A percentile compares a stretch with the other conserved stretches of the same genome.
phyloP scores from a whole-genome alignment of 2,329 filamentous ascomycete species.

The Elsinoe necatrix region DNA sequence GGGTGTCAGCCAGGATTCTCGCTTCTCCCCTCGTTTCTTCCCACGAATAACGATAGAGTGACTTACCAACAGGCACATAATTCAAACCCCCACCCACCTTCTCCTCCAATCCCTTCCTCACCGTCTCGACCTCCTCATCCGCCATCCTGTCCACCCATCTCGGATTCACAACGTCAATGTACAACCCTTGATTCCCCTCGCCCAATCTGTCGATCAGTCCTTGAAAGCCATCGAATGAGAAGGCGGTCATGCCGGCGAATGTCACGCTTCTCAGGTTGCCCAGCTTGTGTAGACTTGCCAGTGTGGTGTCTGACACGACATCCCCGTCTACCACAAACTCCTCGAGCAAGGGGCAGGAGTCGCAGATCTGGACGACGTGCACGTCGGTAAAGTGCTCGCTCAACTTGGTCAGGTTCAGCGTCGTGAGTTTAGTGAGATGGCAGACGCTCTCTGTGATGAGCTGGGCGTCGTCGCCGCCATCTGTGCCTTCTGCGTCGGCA shows the following conservation, averaged over 20 bases:
- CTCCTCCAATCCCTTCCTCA: constrained; percentile 32
- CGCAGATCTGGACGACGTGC: constrained; percentile 43
- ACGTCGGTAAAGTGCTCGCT: constrained; percentile 43
- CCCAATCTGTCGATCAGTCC: constrained; percentile 36
- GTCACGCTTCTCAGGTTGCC: constrained; percentile 44
- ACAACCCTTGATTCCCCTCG: constrained; percentile 33
- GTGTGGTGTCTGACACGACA: constrained; percentile 44
- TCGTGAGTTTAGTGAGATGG: constrained; percentile 43
- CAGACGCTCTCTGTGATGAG: constrained; percentile 45
- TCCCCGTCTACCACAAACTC: constrained; percentile 50
- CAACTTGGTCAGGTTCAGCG: constrained; percentile 46
- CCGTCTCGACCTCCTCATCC: constrained; percentile 28
- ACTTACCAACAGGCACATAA: constrained; percentile 30
- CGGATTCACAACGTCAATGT: constrained; percentile 8
- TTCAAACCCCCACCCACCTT: constrained; percentile 38
- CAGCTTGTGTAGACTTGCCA: constrained; percentile 39
- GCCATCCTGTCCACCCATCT: not conserved
- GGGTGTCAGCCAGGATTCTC: not conserved
- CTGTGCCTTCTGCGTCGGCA: constrained; percentile 40
- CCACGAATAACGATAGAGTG: not conserved
- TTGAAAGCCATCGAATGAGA: constrained; percentile 45
- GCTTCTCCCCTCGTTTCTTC: no score
- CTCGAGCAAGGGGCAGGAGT: constrained; percentile 43
- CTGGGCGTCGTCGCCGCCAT: constrained; percentile 40
- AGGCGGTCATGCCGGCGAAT: constrained; percentile 48